These are phyloP conservation scores for Rubia peregrina DNA, from an alignment of 305 asterid species.

Conservation along the genomic window DNA sequence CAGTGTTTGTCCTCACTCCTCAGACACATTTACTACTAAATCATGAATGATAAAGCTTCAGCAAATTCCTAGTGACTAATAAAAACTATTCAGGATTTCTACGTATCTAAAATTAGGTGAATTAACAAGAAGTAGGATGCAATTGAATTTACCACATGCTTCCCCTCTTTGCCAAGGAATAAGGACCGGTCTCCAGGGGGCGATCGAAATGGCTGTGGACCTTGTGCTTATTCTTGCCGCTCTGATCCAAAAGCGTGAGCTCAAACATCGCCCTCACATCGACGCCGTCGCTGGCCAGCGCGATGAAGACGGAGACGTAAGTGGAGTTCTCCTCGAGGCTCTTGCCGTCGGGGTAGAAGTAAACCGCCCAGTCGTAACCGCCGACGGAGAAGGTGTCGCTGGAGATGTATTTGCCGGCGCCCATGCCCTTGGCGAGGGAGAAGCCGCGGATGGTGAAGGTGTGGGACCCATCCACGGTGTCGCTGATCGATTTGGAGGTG, in stretches of 20 bases:
- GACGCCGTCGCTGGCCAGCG: slow-evolving; percentile 79
- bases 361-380: slow-evolving; percentile 86
- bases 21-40: not conserved
- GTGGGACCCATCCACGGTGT: slow-evolving; percentile 90
- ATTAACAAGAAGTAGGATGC: not conserved
- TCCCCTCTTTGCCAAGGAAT: slow-evolving; percentile 76
- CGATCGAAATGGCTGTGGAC: slow-evolving; percentile 94
- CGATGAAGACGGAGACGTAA: slow-evolving; percentile 80
- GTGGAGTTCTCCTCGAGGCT: slow-evolving; percentile 64
- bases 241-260: slow-evolving; percentile 85
- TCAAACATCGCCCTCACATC: slow-evolving; percentile 91
- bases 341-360: slow-evolving; percentile 90
- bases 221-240: slow-evolving; percentile 81
- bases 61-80: not conserved
- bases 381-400: slow-evolving; percentile 80
- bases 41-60: no score
- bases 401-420: slow-evolving; percentile 70
- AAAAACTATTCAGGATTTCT: not conserved
- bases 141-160: slow-evolving; percentile 77
- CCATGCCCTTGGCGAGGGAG: slow-evolving; percentile 92
- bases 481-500: slow-evolving; percentile 67
- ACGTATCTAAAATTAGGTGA: not conserved
- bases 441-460: slow-evolving; percentile 77
- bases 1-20: not conserved
- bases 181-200: slow-evolving; percentile 88